Conservation (phyloP, 2,329 filamentous ascomycete genomes). For the Exserohilum rostratum region DNA sequence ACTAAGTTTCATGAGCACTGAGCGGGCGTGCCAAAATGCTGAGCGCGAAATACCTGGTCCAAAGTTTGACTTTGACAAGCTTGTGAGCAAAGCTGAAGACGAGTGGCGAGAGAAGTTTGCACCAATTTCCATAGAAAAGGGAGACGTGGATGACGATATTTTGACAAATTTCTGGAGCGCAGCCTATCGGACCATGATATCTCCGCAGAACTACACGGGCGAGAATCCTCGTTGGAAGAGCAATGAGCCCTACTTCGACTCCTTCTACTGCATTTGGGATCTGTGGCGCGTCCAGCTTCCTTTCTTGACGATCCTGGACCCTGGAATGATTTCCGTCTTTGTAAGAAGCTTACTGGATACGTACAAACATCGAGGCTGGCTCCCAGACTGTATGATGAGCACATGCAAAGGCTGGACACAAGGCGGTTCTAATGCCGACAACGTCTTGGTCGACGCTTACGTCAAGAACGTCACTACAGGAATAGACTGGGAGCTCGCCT, state of each 20-base stretch:
- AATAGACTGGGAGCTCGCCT: conserved; percentile 47
- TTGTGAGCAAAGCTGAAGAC: conserved; percentile 52
- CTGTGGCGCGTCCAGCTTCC: conserved; percentile 62
- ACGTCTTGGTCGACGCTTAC: conserved; percentile 72
- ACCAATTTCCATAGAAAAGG: conserved; percentile 47
- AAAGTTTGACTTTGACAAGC: conserved; percentile 65
- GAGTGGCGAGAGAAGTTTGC: conserved; percentile 51
- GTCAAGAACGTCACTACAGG: conserved; percentile 66
- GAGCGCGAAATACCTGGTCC: conserved; percentile 68
- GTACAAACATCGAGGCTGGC: conserved; percentile 72
- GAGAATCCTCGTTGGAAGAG: conserved; percentile 56
- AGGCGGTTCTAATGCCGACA: conserved; percentile 77
- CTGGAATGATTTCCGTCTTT: conserved; percentile 67
- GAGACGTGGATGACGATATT: conserved; percentile 44
- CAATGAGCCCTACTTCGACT: conserved; percentile 55
- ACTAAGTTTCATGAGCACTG: conserved; percentile 70
- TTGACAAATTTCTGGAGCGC: conserved; percentile 54
- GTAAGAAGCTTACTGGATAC: conserved; percentile 74
- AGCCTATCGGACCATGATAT: conserved; percentile 53
- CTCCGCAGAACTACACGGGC: conserved; percentile 56
- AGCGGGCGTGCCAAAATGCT: conserved; percentile 71
- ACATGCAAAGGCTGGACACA: conserved; percentile 76
- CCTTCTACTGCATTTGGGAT: conserved; percentile 67
- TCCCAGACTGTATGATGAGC: conserved; percentile 80
- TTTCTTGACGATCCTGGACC: conserved; percentile 71